These are phyloP conservation scores for Venturia oleaginea DNA, from an alignment of 2,329 filamentous ascomycete species.

Conservation along the genomic window DNA sequence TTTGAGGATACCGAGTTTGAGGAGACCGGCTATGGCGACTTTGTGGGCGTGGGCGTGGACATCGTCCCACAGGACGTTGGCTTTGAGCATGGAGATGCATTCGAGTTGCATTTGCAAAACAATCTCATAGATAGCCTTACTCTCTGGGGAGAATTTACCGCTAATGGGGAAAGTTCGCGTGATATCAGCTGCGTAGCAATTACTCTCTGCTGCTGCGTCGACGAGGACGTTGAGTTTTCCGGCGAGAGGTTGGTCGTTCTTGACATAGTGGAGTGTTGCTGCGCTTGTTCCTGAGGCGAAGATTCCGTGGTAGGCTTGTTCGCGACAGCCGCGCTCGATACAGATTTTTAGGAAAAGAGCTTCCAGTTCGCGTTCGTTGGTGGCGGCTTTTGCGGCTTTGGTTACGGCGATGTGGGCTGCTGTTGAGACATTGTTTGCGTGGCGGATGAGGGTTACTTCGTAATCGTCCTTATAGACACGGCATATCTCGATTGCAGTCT, in stretches of 20 bases:
- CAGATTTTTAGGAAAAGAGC: conserved; percentile 70
- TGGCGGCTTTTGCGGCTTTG: conserved; percentile 48
- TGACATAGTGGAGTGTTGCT: conserved; percentile 79
- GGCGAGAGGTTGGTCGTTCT: conserved; percentile 23
- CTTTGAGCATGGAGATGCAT: conserved; percentile 63
- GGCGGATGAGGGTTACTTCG: conserved; percentile 72
- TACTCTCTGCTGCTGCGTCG: conserved; percentile 61
- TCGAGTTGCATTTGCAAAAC: conserved; percentile 81
- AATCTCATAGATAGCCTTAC: conserved; percentile 59
- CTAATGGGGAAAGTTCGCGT: conserved; percentile 81
- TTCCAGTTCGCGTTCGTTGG: conserved; percentile 76
- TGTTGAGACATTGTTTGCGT: conserved; percentile 72
- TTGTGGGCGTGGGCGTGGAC: conserved; percentile 72
- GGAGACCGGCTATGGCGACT: conserved; percentile 71
- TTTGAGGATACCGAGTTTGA: conserved; percentile 65
- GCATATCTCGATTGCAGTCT: conserved; percentile 65
- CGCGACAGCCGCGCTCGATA: conserved; percentile 63
- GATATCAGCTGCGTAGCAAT: conserved; percentile 49
- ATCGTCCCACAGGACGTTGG: conserved; percentile 70
- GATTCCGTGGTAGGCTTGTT: conserved; percentile 84
- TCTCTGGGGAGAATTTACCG: conserved; percentile 40
- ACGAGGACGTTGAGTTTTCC: conserved; percentile 72
- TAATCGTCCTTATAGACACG: conserved; percentile 79
- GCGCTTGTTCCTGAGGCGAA: conserved; percentile 71
- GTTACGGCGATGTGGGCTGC: conserved; percentile 68